Evolutionary conservation across 768 basidiomycete genomes (phyloP).

Genomic region (Harrya chromipes): DNA sequence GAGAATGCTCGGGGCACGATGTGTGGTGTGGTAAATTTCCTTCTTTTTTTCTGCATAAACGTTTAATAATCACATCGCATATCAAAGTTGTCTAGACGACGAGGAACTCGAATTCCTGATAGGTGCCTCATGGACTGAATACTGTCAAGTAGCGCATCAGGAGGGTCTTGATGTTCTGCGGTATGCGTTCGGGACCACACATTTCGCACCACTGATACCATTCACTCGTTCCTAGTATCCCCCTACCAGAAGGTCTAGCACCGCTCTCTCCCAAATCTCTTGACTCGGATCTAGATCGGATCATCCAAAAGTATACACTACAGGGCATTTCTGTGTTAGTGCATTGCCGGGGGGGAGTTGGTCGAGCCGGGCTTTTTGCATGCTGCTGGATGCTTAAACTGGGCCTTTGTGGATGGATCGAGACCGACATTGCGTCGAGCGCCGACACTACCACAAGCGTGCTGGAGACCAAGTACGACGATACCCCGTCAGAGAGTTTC

Average conservation of each 20-base stretch:
- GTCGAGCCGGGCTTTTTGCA: conserved; percentile 87
- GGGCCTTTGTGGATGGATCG: conserved; percentile 78
- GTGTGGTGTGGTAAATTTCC: conserved; percentile 68
- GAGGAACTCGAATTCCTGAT: conserved; percentile 71
- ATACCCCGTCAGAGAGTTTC: background rate
- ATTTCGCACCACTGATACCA: background rate
- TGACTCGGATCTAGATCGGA: conserved; percentile 59
- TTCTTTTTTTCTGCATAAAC: background rate
- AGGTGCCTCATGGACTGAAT: conserved; percentile 84
- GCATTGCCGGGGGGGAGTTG: conserved; percentile 94
- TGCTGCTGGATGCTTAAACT: conserved; percentile 92
- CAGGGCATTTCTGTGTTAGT: conserved; percentile 69
- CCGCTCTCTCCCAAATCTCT: conserved; percentile 58
- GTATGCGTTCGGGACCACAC: conserved; percentile 33
- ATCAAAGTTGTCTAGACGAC: conserved; percentile 76
- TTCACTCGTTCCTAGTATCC: conserved; percentile 51
- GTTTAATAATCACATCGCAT: background rate
- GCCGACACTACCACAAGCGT: conserved; percentile 6
- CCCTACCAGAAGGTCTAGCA: conserved; percentile 86
- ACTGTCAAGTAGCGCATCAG: conserved; percentile 55
- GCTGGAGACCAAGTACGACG: conserved; percentile 3
- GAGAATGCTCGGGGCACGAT: conserved; percentile 66
- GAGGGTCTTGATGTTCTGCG: conserved; percentile 80
- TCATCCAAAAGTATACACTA: conserved; percentile 73
- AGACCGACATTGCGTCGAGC: conserved; percentile 17